Evolutionary conservation across 208 protist species (phyloP).

Genomic region (Leishmania tarentolae): DNA sequence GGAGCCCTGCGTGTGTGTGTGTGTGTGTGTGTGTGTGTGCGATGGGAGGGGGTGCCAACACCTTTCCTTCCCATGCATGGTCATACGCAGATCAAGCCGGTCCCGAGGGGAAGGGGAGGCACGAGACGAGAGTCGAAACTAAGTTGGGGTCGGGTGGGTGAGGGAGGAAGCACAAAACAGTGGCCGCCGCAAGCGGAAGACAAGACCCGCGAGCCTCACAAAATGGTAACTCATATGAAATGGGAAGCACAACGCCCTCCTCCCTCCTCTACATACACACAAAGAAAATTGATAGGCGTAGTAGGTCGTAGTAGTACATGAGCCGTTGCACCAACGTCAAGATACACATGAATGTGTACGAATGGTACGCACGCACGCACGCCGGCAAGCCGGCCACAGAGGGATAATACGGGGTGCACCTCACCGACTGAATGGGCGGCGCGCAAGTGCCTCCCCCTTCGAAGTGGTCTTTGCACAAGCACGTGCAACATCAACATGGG

Average conservation of each 20-base stretch:
- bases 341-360: background rate
- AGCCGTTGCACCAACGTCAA: background rate
- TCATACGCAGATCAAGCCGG: background rate
- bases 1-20: background rate
- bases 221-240: background rate
- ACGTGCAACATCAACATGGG: background rate
- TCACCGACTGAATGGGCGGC: background rate
- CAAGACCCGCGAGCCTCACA: too few species aligned
- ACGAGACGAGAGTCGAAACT: background rate
- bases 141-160: background rate
- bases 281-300: background rate
- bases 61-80: background rate
- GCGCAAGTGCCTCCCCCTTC: background rate
- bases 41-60: background rate
- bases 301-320: slow-evolving; percentile 8
- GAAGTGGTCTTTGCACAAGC: background rate
- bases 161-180: too few species aligned
- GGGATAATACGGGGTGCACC: background rate
- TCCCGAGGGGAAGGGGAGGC: background rate
- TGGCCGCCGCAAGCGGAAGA: background rate
- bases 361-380: background rate
- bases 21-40: background rate
- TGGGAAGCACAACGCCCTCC: background rate
- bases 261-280: slow-evolving; percentile 10
- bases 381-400: background rate